A percentile compares a stretch with the other conserved stretches of the same genome.
Conservation (phyloP, 805 yeast genomes). For the Candida rishiriensis region DNA sequence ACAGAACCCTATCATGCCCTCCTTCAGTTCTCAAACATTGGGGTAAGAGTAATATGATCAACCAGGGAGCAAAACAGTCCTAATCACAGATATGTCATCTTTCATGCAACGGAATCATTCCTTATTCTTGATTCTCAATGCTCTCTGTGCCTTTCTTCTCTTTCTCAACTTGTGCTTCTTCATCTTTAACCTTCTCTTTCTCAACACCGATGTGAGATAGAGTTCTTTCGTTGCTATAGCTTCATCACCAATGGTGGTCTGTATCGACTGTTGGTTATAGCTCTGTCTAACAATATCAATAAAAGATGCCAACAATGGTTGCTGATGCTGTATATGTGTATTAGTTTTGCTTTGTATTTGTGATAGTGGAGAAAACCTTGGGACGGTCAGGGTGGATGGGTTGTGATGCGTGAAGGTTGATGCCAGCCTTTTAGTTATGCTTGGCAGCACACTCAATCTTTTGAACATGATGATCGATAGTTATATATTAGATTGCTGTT, state of each 20-base stretch:
- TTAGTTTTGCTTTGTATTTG: no score
- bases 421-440: conserved; percentile 2
- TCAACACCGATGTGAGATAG: conserved; percentile 62
- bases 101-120: conserved; percentile 19
- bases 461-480: conserved; percentile 1
- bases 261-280: no score
- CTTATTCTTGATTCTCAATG: conserved; percentile 68
- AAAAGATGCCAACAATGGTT: not conserved
- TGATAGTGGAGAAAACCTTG: not conserved
- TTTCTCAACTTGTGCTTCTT: conserved; percentile 95
- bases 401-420: not conserved
- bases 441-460: conserved; percentile 1
- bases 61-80: no score
- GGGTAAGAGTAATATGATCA: no score
- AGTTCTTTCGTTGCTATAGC: conserved; percentile 16
- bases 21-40: no score
- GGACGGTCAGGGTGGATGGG: not conserved
- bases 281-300: no score
- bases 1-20: no score
- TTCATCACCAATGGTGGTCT: not conserved
- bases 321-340: not conserved
- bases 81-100: not conserved
- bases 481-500: no score
- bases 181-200: conserved; percentile 92
- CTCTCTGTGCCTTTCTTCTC: conserved; percentile 92